Evolutionary conservation across 2,329 filamentous ascomycete species (phyloP).

Genomic region (Sporothrix humicola): DNA sequence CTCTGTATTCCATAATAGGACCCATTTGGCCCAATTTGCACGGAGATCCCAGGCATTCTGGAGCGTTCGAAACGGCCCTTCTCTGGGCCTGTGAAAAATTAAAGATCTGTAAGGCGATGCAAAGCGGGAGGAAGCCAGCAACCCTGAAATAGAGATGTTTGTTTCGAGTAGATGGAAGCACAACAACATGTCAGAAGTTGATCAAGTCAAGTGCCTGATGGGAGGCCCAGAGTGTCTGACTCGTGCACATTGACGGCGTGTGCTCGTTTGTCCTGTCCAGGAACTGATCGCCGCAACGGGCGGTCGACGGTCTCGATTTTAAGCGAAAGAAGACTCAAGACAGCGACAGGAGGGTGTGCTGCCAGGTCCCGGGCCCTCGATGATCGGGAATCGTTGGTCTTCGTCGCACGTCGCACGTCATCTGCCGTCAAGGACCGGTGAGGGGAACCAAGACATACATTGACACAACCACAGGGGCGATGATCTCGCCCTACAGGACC

Average conservation of each 20-base stretch:
- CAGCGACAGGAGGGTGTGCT: not conserved
- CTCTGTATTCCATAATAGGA: slow-evolving; percentile 2
- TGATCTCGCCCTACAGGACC: not conserved
- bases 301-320: not conserved
- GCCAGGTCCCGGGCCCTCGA: not conserved
- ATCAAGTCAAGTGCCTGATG: not conserved
- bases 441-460: not conserved
- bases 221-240: not conserved
- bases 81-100: not conserved
- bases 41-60: slow-evolving; percentile 2
- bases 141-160: too few species aligned
- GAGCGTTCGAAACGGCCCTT: slow-evolving; percentile 18
- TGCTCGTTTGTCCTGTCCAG: slow-evolving; percentile 6
- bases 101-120: slow-evolving; percentile 14
- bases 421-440: not conserved
- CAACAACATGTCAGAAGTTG: not conserved
- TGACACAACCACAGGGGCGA: not conserved
- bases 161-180: too few species aligned
- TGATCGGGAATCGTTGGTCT: not conserved
- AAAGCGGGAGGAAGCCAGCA: not conserved
- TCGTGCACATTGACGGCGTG: not conserved
- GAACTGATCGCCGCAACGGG: not conserved
- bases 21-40: not conserved
- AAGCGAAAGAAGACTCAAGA: not conserved
- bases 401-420: not conserved